These are phyloP conservation scores for Globisporangium rhizosaccharum DNA, from an alignment of 352 stramenopile genomes.

Conservation along the genomic window DNA sequence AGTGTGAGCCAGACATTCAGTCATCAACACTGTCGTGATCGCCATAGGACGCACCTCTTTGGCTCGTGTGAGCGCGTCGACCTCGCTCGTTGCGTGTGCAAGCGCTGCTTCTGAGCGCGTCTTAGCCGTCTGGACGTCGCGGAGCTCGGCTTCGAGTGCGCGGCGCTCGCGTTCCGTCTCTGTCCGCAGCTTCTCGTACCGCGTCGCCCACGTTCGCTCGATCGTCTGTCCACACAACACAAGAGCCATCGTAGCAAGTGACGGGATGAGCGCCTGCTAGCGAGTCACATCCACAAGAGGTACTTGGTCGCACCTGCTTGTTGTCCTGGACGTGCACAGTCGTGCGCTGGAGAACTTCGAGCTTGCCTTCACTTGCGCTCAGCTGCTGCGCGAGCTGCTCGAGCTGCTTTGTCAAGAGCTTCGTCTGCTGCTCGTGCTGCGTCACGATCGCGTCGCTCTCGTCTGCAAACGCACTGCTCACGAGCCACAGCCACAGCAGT, in stretches of 20 bases:
- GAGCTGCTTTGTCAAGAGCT: conserved; percentile 28
- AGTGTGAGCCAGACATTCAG: not conserved
- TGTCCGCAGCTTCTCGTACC: conserved; percentile 37
- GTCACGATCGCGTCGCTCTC: conserved; percentile 27
- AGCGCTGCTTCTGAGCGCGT: conserved; percentile 30
- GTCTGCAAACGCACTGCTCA: conserved; percentile 35
- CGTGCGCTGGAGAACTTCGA: conserved; percentile 40
- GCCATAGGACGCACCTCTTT: conserved; percentile 15
- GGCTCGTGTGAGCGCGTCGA: conserved; percentile 24
- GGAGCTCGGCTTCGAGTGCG: conserved; percentile 40
- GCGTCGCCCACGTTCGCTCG: conserved; percentile 34
- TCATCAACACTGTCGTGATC: not conserved
- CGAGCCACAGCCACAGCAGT: not conserved
- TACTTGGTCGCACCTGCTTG: conserved; percentile 22
- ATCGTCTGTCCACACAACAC: conserved; percentile 2
- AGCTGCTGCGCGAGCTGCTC: conserved; percentile 39
- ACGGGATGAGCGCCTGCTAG: too few species aligned
- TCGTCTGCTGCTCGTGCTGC: conserved; percentile 42
- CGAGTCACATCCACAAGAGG: too few species aligned
- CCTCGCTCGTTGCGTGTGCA: conserved; percentile 21
- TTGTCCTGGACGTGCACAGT: conserved; percentile 38
- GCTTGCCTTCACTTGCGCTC: conserved; percentile 37
- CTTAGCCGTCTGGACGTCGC: conserved; percentile 26
- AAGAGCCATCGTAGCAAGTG: not conserved
- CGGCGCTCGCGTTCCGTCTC: conserved; percentile 36